A percentile compares a stretch with the other conserved stretches of the same genome.
phyloP scores from a whole-genome alignment of 768 basidiomycete genomes.

The Trichaptum fuscoviolaceum region DNA sequence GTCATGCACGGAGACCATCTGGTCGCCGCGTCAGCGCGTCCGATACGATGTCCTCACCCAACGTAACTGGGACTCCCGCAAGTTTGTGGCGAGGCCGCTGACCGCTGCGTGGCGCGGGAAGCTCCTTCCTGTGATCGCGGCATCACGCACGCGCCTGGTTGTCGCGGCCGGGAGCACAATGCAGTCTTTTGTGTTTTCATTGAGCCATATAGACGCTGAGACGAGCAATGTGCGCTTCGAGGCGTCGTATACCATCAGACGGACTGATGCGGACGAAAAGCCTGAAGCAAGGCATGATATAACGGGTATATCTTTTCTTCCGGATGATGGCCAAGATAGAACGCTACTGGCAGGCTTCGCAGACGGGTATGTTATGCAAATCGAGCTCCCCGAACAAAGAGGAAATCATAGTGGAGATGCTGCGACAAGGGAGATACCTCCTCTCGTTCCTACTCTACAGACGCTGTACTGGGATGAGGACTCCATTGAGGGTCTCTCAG shows the following conservation, averaged over 20 bases:
- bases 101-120: slow-evolving; percentile 53
- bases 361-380: slow-evolving; percentile 50
- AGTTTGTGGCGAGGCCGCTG: slow-evolving; percentile 61
- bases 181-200: slow-evolving; percentile 51
- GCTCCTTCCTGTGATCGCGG: slow-evolving; percentile 50
- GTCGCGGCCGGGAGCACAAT: slow-evolving; percentile 56
- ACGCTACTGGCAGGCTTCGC: slow-evolving; percentile 53
- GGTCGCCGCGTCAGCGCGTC: slow-evolving; percentile 12
- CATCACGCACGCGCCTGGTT: slow-evolving; percentile 49
- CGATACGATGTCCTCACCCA: slow-evolving; percentile 51
- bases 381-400: slow-evolving; percentile 27
- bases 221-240: slow-evolving; percentile 45
- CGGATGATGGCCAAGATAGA: slow-evolving; percentile 38
- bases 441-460: not conserved
- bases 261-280: not conserved
- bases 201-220: slow-evolving; percentile 16
- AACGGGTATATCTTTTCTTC: slow-evolving; percentile 46
- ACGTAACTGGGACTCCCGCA: slow-evolving; percentile 41
- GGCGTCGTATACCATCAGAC: slow-evolving; percentile 27
- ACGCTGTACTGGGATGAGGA: slow-evolving; percentile 30
- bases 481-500: slow-evolving; percentile 51
- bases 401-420: not conserved
- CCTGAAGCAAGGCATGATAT: slow-evolving; percentile 39
- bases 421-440: not conserved
- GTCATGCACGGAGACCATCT: slow-evolving; percentile 1